Evolutionary conservation across 2,329 filamentous ascomycete species (phyloP), one percentile per base, ranked within the genome.

Genomic region (Sordariomycetes sp.): DNA sequence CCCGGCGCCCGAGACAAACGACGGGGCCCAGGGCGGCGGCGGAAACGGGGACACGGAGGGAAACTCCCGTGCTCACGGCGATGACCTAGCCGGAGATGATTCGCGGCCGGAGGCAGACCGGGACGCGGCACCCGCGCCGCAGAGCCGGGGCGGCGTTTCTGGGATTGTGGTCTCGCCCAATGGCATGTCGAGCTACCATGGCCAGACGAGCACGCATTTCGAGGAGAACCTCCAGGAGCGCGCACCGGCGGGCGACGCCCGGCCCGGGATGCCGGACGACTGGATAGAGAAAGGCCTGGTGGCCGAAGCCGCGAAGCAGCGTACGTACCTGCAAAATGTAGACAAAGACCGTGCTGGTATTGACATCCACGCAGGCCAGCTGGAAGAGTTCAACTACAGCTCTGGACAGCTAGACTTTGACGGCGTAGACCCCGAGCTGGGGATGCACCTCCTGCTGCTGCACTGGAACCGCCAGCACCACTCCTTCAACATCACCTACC

Each of bases 401-500:
- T 66, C 71, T 18, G 72, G 71, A 1, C 74, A 74, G 57, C 70
- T 81, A 3, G 79, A 83, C 62, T 81, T 83, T 64, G 79, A 82
- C 62, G 79, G 78, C 1, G 73, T 82, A 1, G 74, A 79, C 35
- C 73, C 78, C 0, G 75, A 80, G 14, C 63, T 81, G 8, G 79
- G 73, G 3, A 74, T 79, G 68, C 76, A 81, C 55, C 65, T 82
- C 4, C 67, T 82, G 0, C 71, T 71, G 2, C 64, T 82, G 0
- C 76, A 80, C 58, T 81, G 77, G 76, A 81, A 78, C 62, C 74
- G 78, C 5, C 78, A 81, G 60, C 77, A 80, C 59, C 73, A 78
- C 57, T 72, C 76, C 6, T 71, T 72, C 57, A 61, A 76, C 1
- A 68, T 80, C 51, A 76, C 75, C 1, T 81, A 82, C 64, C 74